Conservation (phyloP, 331 rosid genomes). For the Malus hybrid region DNA sequence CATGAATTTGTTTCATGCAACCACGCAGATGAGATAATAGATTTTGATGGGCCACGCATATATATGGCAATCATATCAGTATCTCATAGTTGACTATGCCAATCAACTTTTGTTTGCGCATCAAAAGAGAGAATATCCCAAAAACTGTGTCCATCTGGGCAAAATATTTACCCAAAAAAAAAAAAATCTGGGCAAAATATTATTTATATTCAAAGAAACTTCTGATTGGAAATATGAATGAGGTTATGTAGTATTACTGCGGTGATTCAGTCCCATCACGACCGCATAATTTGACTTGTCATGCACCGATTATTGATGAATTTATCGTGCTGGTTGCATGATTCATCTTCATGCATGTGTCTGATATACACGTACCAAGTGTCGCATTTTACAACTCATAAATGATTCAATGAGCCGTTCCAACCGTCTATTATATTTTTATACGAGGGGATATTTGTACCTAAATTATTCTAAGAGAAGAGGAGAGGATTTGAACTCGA, state of each 20-base stretch:
- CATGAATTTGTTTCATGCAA: neutral
- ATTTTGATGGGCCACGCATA: neutral
- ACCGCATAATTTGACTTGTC: slow-evolving; percentile 10
- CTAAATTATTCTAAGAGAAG: too few relatives aligned
- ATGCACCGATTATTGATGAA: neutral
- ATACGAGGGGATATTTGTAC: too few relatives aligned
- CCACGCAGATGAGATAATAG: neutral
- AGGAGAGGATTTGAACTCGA: neutral
- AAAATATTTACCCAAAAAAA: too few relatives aligned
- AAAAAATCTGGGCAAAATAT: too few relatives aligned
- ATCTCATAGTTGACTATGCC: neutral
- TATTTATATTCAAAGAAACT: too few relatives aligned
- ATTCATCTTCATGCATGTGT: neutral
- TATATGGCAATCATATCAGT: neutral
- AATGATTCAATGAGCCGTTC: neutral
- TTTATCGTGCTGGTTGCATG: neutral
- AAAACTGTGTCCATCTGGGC: too few relatives aligned
- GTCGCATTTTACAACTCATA: neutral
- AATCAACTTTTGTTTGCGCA: neutral
- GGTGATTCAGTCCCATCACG: slow-evolving; percentile 1
- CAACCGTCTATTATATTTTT: too few relatives aligned
- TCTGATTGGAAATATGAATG: neutral
- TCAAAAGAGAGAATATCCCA: neutral
- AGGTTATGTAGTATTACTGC: neutral
- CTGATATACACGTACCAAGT: neutral